Evolutionary conservation across 805 yeast genomes (phyloP).

Genomic region (Cyberlindnera bimundalis): DNA sequence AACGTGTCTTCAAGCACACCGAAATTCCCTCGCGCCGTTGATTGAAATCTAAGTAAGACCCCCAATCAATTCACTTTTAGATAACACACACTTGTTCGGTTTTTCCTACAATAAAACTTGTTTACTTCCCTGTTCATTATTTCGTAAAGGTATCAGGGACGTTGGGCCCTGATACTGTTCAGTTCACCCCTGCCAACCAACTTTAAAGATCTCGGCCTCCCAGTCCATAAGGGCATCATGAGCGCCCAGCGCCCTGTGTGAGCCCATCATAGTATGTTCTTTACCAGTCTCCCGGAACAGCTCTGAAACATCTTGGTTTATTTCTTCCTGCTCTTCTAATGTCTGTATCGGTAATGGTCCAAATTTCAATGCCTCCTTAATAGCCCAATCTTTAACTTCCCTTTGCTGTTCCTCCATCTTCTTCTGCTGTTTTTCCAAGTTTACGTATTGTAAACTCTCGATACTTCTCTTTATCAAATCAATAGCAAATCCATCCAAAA

Average conservation of each 20-base stretch:
- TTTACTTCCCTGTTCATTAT: no score
- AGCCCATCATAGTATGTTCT: not conserved
- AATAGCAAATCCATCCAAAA: conserved; percentile 21
- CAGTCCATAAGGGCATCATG: not conserved
- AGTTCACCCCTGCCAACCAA: conserved; percentile 6
- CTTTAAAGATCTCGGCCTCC: conserved; percentile 6
- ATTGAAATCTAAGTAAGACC: no score
- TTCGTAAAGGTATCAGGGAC: no score
- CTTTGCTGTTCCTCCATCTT: conserved; percentile 5
- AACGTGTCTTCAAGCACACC: no score
- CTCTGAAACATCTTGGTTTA: not conserved
- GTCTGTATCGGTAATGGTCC: not conserved
- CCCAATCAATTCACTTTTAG: no score
- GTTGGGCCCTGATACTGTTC: no score
- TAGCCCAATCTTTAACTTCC: conserved; percentile 7
- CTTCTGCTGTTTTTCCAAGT: conserved; percentile 14
- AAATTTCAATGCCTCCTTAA: conserved; percentile 10
- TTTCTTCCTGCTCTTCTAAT: not conserved
- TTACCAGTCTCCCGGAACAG: not conserved
- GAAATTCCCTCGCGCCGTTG: no score
- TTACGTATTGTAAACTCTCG: conserved; percentile 20
- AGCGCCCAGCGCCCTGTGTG: not conserved
- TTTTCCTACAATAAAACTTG: no score
- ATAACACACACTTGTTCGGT: no score
- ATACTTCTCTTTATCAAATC: conserved; percentile 25